Conservation (phyloP, 2,329 filamentous ascomycete genomes). For the Colletotrichum simmondsii region DNA sequence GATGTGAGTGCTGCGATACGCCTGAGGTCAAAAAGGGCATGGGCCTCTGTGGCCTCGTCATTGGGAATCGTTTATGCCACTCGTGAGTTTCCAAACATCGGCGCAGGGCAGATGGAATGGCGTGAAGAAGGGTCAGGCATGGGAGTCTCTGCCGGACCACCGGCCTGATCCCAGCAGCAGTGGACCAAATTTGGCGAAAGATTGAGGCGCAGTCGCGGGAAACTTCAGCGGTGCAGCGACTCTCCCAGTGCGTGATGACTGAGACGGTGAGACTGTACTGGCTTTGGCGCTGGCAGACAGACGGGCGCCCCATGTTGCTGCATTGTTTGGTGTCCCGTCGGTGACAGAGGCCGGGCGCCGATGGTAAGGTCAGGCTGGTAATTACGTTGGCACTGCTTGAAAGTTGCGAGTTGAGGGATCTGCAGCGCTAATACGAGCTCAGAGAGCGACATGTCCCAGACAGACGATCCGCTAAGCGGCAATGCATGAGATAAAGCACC, state of each 20-base stretch:
- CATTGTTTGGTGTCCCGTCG: not conserved
- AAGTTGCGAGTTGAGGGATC: not conserved
- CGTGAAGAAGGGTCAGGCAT: not conserved
- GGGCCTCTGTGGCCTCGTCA: conserved; percentile 25
- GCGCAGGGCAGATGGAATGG: not conserved
- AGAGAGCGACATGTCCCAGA: not conserved
- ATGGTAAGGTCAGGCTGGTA: not conserved
- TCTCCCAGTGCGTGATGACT: conserved; percentile 5
- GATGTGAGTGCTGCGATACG: conserved; percentile 20
- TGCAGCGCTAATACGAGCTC: conserved; percentile 5
- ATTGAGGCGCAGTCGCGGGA: conserved; percentile 31
- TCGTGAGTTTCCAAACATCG: conserved; percentile 15
- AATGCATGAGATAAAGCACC: conserved; percentile 4
- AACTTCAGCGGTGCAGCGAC: conserved; percentile 28
- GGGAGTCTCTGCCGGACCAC: conserved; percentile 11
- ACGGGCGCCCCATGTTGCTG: not conserved
- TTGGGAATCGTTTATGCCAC: conserved; percentile 25
- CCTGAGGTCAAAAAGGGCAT: conserved; percentile 15
- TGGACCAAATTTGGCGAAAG: conserved; percentile 4
- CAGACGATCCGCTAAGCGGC: conserved; percentile 14
- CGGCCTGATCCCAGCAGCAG: conserved; percentile 19
- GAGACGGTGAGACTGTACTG: not conserved
- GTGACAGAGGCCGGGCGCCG: not conserved
- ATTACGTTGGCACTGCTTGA: not conserved
- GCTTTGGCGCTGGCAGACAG: not conserved